Evolutionary conservation across 352 stramenopile species (phyloP).

Genomic region (Peronosclerospora sorghi): DNA sequence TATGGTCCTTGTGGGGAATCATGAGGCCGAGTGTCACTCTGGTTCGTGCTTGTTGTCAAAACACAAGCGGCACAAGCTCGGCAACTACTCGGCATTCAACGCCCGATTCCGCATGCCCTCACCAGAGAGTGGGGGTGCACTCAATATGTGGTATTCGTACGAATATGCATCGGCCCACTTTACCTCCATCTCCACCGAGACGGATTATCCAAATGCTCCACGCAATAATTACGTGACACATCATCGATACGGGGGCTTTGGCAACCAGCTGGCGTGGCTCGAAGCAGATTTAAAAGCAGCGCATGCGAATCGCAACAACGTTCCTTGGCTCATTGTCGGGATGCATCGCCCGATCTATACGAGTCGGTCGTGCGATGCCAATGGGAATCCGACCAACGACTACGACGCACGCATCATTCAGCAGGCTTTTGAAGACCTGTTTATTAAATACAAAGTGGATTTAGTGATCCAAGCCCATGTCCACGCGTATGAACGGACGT

Average conservation of each 20-base stretch:
- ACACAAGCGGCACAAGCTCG: constrained; percentile 20
- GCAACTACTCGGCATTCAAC: constrained; percentile 54
- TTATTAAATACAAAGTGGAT: constrained; percentile 82
- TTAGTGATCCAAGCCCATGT: constrained; percentile 76
- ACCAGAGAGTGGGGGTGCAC: constrained; percentile 19
- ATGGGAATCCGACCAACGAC: background rate
- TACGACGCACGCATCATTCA: constrained; percentile 21
- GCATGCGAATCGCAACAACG: constrained; percentile 48
- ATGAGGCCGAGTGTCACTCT: constrained; percentile 25
- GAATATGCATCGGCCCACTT: constrained; percentile 51
- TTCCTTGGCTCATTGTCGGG: constrained; percentile 78
- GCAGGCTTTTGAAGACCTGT: constrained; percentile 63
- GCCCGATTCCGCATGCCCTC: constrained; percentile 32
- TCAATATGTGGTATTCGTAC: constrained; percentile 47
- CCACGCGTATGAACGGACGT: constrained; percentile 76
- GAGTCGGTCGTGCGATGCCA: background rate
- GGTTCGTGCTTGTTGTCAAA: constrained; percentile 19
- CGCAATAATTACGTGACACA: constrained; percentile 10
- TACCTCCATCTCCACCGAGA: constrained; percentile 66
- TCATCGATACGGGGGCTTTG: background rate
- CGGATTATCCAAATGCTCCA: constrained; percentile 26
- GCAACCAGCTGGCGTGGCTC: constrained; percentile 27
- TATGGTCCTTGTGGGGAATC: constrained; percentile 67
- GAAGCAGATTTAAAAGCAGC: constrained; percentile 42
- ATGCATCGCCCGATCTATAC: constrained; percentile 80